Evolutionary conservation across 2,329 filamentous ascomycete genomes (phyloP).

Genomic region (Xylariaceae sp.): DNA sequence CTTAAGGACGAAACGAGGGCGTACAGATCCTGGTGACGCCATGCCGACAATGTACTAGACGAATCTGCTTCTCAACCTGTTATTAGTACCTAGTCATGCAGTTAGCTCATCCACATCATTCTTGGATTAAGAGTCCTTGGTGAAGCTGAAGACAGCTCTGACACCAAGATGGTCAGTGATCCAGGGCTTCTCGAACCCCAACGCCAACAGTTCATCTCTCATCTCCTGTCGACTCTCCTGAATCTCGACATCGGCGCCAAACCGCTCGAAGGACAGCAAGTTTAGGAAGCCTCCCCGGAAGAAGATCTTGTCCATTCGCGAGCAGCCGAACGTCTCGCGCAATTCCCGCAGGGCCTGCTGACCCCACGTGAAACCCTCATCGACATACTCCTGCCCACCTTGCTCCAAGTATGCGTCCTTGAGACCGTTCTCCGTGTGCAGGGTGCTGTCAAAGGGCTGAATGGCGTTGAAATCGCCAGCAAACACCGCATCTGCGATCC

Average conservation of each 20-base stretch:
- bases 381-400: slow-evolving; percentile 43
- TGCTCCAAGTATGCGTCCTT: slow-evolving; percentile 46
- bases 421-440: slow-evolving; percentile 43
- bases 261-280: slow-evolving; percentile 36
- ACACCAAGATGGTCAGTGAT: slow-evolving; percentile 46
- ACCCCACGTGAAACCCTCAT: slow-evolving; percentile 50
- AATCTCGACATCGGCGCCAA: slow-evolving; percentile 41
- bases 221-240: slow-evolving; percentile 29
- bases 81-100: background rate
- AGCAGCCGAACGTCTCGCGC: slow-evolving; percentile 41
- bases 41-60: too few species aligned
- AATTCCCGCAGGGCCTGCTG: slow-evolving; percentile 41
- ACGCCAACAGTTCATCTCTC: slow-evolving; percentile 17
- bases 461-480: slow-evolving; percentile 55
- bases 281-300: slow-evolving; percentile 33
- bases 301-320: slow-evolving; percentile 48
- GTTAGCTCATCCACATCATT: background rate
- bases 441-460: slow-evolving; percentile 42
- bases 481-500: slow-evolving; percentile 38
- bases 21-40: too few species aligned
- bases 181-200: slow-evolving; percentile 38
- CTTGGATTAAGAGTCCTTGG: background rate
- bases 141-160: background rate
- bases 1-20: too few species aligned
- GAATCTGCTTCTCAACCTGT: background rate